Percentiles rank a stretch among this genome's conserved stretches.
phyloP scores from a whole-genome alignment of 176 grass and related monocot genomes.

The Oryza glumipatula region DNA sequence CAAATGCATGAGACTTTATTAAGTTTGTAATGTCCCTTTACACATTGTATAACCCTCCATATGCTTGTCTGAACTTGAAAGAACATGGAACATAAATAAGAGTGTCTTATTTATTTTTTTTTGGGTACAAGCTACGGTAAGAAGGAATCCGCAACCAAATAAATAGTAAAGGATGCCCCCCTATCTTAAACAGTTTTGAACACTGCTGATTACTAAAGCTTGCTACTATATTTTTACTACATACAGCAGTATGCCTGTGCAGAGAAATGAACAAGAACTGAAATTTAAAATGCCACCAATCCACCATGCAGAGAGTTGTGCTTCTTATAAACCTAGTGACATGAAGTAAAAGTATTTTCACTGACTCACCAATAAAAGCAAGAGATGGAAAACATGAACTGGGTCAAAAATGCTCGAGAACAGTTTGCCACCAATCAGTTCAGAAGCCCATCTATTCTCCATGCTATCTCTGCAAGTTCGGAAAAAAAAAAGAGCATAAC shows the following conservation, averaged over 20 bases:
- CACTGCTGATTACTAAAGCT: slow-evolving; percentile 21
- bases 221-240: slow-evolving; percentile 4
- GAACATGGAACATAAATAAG: background rate
- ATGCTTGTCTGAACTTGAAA: background rate
- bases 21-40: background rate
- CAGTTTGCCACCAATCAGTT: slow-evolving; percentile 51
- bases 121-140: background rate
- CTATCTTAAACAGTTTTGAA: slow-evolving; percentile 8
- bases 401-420: slow-evolving; percentile 83
- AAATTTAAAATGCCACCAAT: slow-evolving; percentile 2
- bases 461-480: slow-evolving; percentile 51
- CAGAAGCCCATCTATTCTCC: slow-evolving; percentile 37
- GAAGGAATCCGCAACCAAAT: background rate
- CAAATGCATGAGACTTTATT: slow-evolving; percentile 24
- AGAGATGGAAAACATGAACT: slow-evolving; percentile 78
- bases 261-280: slow-evolving; percentile 23
- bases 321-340: slow-evolving; percentile 13
- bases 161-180: slow-evolving; percentile 2
- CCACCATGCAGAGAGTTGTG: slow-evolving; percentile 17
- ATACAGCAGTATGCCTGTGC: background rate
- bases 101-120: background rate
- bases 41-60: slow-evolving; percentile 13
- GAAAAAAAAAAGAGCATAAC: slow-evolving; percentile 2
- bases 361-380: slow-evolving; percentile 75
- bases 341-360: slow-evolving; percentile 29